Base-by-base conservation (phyloP, 345 rosid genomes). In the Balakata baccata region DNA sequence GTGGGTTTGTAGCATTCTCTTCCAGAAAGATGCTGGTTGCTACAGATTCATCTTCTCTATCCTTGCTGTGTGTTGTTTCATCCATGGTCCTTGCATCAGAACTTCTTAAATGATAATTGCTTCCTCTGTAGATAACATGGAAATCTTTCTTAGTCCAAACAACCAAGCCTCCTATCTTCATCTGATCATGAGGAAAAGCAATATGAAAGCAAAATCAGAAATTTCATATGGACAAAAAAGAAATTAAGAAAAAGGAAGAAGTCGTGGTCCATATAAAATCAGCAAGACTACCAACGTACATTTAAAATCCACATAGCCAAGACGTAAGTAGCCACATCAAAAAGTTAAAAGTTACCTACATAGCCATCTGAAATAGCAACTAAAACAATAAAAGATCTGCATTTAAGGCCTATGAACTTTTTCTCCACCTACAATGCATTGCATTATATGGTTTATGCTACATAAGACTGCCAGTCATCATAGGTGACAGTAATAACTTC, bases 91-190 rank as follows among this genome's bases (percentile, higher is more conserved):
- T 58, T 1, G 5, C 7, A 22, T 53, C 20, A 71, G 74, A 70
- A 70, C 41, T 63, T 34, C 7, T 46, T 71, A 20, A 72, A 74
- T n/a, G 66, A 77, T 77, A 69, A 74, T 72, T 20, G 34, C 56
- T 56, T 79, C 93, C 94, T 84, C 90, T 80, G 73, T 88, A 93
- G 47, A 93, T 66, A 64, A 86, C 82, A 53, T 78, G 78, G 78
- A 64, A 47, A 29, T 88, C 94, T 83, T 90, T 89, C 86, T 73
- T 85, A 70, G 84, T 86, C 86, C 93, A 88, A 68, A 90, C 84
- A 81, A 90, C 94, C 86, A 88, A 85, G 46, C 98, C 94, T 46
- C 93, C 90, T 25, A 97, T 90, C 87, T 93, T 90, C 89, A 89
- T 59, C 98, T 93, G 85, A 60, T 64, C 64, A 75, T 16, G 20